Conservation (phyloP, 139 green algal genomes). For the Tetradesmus lagerheimii region DNA sequence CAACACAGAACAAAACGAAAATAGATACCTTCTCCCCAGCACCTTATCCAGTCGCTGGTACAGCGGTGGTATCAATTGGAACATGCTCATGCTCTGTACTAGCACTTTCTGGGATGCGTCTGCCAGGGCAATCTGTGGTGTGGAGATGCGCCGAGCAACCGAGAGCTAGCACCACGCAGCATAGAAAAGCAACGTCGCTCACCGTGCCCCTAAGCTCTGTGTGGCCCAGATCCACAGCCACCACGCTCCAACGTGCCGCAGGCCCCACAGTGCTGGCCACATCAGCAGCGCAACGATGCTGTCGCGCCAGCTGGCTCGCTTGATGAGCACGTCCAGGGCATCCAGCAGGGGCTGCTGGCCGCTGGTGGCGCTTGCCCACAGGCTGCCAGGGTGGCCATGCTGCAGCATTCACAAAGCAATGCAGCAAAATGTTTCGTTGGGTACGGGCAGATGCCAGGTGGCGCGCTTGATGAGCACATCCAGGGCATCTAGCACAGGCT, state of each 20-base stretch:
- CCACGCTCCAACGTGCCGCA: not conserved
- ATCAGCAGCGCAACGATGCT: slow-evolving; percentile 43
- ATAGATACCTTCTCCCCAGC: no score
- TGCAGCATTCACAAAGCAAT: not conserved
- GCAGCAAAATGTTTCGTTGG: no score
- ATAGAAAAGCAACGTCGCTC: no score
- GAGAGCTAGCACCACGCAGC: no score
- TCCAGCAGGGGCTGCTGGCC: slow-evolving; percentile 40
- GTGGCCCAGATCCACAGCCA: slow-evolving; percentile 38
- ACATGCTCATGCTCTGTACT: no score
- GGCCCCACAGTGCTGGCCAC: slow-evolving; percentile 25
- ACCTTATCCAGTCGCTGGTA: no score
- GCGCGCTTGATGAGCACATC: slow-evolving; percentile 47
- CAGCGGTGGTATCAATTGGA: no score
- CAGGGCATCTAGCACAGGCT: slow-evolving; percentile 36
- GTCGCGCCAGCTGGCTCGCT: slow-evolving; percentile 45
- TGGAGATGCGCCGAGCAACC: no score
- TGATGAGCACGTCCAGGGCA: slow-evolving; percentile 48
- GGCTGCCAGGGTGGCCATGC: slow-evolving; percentile 32
- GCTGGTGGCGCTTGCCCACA: slow-evolving; percentile 34
- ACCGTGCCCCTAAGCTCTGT: not conserved
- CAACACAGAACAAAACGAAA: not conserved
- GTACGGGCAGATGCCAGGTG: no score
- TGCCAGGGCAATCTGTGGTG: no score
- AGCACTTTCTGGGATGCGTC: no score